Evolutionary conservation across 2,329 filamentous ascomycete species (phyloP), one percentile per base, ranked within the genome.

Genomic region (Cercospora berteroae): DNA sequence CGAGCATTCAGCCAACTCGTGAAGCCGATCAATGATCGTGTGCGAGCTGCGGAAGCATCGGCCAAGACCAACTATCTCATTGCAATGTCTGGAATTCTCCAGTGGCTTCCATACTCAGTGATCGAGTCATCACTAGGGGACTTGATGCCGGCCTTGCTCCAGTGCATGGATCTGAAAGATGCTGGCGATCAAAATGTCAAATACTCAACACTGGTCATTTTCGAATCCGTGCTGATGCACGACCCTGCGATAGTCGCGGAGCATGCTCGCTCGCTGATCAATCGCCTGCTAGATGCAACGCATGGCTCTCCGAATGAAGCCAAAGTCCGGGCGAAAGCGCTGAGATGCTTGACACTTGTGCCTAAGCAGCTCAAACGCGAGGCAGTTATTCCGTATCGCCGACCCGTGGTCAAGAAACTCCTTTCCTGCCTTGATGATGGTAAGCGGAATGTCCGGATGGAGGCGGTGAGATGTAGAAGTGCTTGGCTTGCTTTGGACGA

Each of bases 31-130:
- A 83, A 85, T 4, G 77, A 81, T 27, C 79, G 81, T 3, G 87
- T 88, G 74, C 83, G 82, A 65, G 77, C 77, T 18, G 81, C 83
- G 7, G 76, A 78, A 31, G 66, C 73, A 65, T 71, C 78, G 12
- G 77, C 81, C 20, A 90, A 89, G 76, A 82, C 84, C 57, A 87
- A 88, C 69, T 88, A 89, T 72, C 83, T 90, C 25, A 83, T 88
- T 36, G 88, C 88, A 4, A 81, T 90, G 3, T 85, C 87, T 4
- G 87, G 87, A 1, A 83, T 90, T 13, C 80, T 90, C 48, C 81
- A 83, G 60, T 86, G 85, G 74, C 83, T 89, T 52, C 84, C 88
- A 0, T 86, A 88, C 36, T 79, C 83, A 4, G 82, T 90, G 52
- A 83, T 90, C 12, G 82, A 88, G 72, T 83, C 86, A 13, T 85